Evolutionary conservation across 768 basidiomycete genomes (phyloP).

Genomic region (Mycena epipterygia): DNA sequence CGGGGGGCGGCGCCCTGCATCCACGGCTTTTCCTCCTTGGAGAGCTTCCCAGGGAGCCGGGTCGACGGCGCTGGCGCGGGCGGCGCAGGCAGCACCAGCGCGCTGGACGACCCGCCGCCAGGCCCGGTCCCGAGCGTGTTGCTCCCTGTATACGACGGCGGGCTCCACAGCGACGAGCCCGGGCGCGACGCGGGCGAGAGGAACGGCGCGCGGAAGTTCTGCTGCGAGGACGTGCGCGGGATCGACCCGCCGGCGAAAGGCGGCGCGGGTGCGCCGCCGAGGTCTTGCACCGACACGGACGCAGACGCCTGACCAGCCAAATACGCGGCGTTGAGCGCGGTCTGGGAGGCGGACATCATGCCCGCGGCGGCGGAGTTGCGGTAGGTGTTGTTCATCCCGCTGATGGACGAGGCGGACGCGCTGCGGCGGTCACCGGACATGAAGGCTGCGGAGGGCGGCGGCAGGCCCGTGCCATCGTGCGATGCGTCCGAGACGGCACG

Average conservation of each 20-base stretch:
- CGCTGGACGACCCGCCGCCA: conserved; percentile 46
- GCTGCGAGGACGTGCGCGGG: conserved; percentile 41
- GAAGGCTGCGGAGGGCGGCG: conserved; percentile 65
- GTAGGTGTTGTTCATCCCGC: conserved; percentile 49
- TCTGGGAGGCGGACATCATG: conserved; percentile 42
- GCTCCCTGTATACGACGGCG: conserved; percentile 58
- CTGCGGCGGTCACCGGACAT: conserved; percentile 45
- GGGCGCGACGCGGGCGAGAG: conserved; percentile 80
- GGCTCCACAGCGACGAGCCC: conserved; percentile 71
- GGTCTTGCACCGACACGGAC: conserved; percentile 3
- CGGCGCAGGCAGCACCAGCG: conserved; percentile 46
- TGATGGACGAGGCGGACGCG: conserved; percentile 39
- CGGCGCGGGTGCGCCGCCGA: conserved; percentile 52
- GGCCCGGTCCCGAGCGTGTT: conserved; percentile 12
- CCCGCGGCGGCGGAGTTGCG: conserved; percentile 58
- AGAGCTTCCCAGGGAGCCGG: conserved; percentile 65
- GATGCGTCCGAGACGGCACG: conserved; percentile 36
- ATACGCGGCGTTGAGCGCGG: conserved; percentile 27
- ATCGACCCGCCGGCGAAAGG: conserved; percentile 44
- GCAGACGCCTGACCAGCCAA: conserved; percentile 6
- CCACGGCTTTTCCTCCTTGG: conserved; percentile 74
- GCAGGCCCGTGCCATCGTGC: conserved; percentile 42
- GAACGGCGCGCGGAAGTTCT: conserved; percentile 77
- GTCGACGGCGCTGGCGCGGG: conserved; percentile 62
- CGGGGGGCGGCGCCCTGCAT: conserved; percentile 54